These are phyloP conservation scores for Fomitopsis palustris DNA, from an alignment of 1,284 basidiomycete species.

Conservation along the genomic window DNA sequence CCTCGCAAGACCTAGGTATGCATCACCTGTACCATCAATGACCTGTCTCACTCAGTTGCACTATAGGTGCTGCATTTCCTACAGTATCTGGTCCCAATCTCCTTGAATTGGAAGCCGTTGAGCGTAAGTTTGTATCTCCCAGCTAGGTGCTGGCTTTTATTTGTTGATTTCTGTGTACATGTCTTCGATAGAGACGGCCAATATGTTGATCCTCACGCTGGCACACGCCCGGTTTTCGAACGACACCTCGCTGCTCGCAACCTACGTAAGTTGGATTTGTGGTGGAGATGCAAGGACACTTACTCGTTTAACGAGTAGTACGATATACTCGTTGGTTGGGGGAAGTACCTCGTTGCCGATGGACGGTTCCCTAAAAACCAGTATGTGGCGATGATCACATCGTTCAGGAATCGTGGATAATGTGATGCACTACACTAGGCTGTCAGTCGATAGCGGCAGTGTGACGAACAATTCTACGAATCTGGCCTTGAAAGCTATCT, in stretches of 20 bases:
- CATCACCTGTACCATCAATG: background rate
- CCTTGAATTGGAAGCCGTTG: conserved; percentile 7
- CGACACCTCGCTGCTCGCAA: conserved; percentile 46
- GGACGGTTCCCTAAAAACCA: conserved; percentile 51
- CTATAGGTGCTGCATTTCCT: background rate
- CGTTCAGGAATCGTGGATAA: background rate
- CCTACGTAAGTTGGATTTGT: conserved; percentile 52
- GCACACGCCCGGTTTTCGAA: conserved; percentile 60
- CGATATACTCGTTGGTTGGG: conserved; percentile 61
- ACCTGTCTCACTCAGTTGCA: background rate
- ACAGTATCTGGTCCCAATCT: background rate
- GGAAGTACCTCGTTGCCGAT: conserved; percentile 59
- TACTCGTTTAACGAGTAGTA: conserved; percentile 35
- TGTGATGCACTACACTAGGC: conserved; percentile 31
- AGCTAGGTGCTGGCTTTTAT: no score
- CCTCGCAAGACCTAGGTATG: conserved; percentile 40
- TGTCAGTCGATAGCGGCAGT: conserved; percentile 44
- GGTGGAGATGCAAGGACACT: no score
- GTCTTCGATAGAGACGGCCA: conserved; percentile 49
- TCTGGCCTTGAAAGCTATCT: conserved; percentile 69
- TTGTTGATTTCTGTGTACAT: no score
- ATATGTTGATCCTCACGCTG: conserved; percentile 73
- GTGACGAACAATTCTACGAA: conserved; percentile 65
- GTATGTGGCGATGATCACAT: conserved; percentile 27
- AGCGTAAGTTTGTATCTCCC: conserved; percentile 6